phyloP scores from a whole-genome alignment of 1,284 basidiomycete genomes.

The Ustilago bromivora region DNA sequence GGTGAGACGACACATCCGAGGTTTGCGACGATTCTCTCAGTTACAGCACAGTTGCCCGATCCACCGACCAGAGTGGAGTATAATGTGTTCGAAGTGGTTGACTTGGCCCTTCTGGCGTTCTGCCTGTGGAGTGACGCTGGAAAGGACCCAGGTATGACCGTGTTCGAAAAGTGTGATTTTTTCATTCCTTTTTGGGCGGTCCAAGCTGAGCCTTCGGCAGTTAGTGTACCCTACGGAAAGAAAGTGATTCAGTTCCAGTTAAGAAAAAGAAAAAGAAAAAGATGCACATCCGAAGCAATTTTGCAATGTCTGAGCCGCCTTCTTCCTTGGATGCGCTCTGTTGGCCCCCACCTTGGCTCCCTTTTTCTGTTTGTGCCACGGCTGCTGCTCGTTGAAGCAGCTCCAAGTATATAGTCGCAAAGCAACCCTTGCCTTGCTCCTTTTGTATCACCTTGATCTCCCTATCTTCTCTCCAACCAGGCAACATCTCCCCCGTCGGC shows the following conservation, averaged over 20 bases:
- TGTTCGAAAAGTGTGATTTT: background rate
- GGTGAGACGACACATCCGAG: background rate
- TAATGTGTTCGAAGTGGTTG: background rate
- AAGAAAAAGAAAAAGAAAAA: slow-evolving; percentile 1
- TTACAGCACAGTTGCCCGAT: background rate
- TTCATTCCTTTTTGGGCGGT: background rate
- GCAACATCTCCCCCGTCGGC: slow-evolving; percentile 1
- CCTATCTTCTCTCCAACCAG: background rate
- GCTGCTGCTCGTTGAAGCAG: background rate
- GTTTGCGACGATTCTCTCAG: slow-evolving; percentile 5
- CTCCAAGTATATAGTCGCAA: slow-evolving; percentile 4
- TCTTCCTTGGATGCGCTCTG: background rate
- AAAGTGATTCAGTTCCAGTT: background rate
- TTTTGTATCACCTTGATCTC: background rate
- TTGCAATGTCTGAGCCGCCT: background rate
- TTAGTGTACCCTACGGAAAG: background rate
- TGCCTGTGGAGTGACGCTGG: background rate
- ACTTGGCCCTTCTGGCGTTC: background rate
- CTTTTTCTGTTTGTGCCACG: background rate
- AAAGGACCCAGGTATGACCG: background rate
- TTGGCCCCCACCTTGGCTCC: slow-evolving; percentile 1
- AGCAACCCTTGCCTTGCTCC: background rate
- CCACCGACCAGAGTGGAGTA: background rate
- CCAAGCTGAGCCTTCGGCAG: background rate
- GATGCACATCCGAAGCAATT: slow-evolving; percentile 13